These are phyloP conservation scores for Lachnellula occidentalis DNA, from an alignment of 2,329 filamentous ascomycete genomes.

Conservation along the genomic window DNA sequence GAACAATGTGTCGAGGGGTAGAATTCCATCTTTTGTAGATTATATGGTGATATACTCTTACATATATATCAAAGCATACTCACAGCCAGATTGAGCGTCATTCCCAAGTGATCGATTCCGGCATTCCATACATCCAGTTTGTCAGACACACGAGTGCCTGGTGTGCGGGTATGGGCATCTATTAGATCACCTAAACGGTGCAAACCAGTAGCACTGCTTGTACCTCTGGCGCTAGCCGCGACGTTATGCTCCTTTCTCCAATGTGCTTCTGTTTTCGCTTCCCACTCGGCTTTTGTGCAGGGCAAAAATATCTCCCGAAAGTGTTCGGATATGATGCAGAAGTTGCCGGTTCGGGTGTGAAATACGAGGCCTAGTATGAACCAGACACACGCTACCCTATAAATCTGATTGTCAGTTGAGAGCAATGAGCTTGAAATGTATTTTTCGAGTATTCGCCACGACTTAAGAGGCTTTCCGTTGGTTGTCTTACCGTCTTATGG, in stretches of 20 bases:
- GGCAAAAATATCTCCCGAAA: conserved; percentile 2
- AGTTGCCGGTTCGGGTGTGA: background rate
- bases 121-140: conserved; percentile 12
- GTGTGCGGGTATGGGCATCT: background rate
- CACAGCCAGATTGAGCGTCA: conserved; percentile 5
- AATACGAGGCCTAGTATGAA: conserved; percentile 3
- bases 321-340: background rate
- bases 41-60: background rate
- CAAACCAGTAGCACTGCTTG: background rate
- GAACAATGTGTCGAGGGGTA: background rate
- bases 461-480: background rate
- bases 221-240: background rate
- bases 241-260: conserved; percentile 7
- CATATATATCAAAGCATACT: background rate
- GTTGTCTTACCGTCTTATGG: conserved; percentile 13
- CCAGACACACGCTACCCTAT: conserved; percentile 5
- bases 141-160: background rate
- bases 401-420: background rate
- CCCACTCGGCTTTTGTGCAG: conserved; percentile 9
- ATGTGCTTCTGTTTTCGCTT: conserved; percentile 4
- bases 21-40: background rate
- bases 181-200: conserved; percentile 6
- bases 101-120: conserved; percentile 11
- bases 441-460: too few species aligned
- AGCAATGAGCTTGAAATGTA: too few species aligned